Percentiles rank a stretch among this genome's conserved stretches.
Conservation (phyloP, 352 stramenopile species). For the Pythium folliculosum region DNA sequence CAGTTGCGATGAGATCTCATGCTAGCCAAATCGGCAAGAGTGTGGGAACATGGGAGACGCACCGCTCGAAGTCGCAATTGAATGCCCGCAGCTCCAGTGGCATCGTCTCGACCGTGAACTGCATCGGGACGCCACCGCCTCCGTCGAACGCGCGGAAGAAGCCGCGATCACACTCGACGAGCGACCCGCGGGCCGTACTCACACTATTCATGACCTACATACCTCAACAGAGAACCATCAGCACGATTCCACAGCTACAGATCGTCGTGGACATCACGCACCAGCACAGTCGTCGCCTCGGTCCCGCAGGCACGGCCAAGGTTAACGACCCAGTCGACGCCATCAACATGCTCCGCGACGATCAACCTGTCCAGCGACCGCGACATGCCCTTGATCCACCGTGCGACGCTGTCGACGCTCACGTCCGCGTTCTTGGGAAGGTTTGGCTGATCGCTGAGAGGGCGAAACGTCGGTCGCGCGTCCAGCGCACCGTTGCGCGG, state of each 20-base stretch:
- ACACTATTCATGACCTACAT: neutral
- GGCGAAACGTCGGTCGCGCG: conserved; percentile 48
- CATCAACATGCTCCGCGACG: conserved; percentile 4
- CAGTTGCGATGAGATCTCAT: neutral
- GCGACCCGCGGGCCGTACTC: neutral
- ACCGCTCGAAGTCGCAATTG: conserved; percentile 11
- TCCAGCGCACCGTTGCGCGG: conserved; percentile 46
- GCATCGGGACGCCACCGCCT: conserved; percentile 34
- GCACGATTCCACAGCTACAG: neutral
- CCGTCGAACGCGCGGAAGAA: conserved; percentile 58
- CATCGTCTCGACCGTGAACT: conserved; percentile 68
- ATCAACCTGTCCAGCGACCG: conserved; percentile 11
- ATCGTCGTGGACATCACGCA: neutral
- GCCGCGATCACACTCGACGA: conserved; percentile 35
- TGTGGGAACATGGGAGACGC: neutral
- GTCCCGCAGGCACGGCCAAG: neutral
- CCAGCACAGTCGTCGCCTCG: conserved; percentile 4
- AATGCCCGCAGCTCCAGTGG: conserved; percentile 30
- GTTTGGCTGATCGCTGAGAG: conserved; percentile 31
- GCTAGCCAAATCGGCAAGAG: too few species aligned
- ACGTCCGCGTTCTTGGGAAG: neutral
- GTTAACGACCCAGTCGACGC: conserved; percentile 10
- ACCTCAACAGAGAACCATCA: neutral
- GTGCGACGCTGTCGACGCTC: conserved; percentile 11
- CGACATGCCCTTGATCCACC: conserved; percentile 18